Evolutionary conservation across 1,284 basidiomycete species (phyloP).

Genomic region (Pseudozyma thailandica): DNA sequence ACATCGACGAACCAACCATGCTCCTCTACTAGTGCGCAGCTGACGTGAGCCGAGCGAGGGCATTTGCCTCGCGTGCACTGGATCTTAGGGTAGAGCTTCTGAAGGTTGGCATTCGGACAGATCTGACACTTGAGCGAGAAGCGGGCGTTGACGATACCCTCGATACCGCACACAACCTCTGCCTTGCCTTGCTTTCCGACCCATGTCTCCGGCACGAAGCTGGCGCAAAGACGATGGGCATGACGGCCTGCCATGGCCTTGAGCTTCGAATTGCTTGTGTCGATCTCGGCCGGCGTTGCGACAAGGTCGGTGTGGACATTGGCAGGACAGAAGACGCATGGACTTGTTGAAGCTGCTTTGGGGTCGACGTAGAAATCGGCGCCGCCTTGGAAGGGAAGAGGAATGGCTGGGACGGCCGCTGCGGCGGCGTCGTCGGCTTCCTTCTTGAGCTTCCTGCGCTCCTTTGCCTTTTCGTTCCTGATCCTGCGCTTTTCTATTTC

Average conservation of each 20-base stretch:
- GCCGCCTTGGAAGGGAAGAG: slow-evolving; percentile 34
- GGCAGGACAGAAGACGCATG: slow-evolving; percentile 69
- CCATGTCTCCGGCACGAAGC: slow-evolving; percentile 65
- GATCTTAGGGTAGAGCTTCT: slow-evolving; percentile 85
- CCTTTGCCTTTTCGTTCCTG: slow-evolving; percentile 42
- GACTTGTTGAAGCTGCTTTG: slow-evolving; percentile 20
- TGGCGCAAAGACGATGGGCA: slow-evolving; percentile 66
- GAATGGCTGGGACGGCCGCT: slow-evolving; percentile 14
- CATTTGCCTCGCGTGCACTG: slow-evolving; percentile 95
- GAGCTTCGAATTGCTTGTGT: slow-evolving; percentile 28
- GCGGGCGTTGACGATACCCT: slow-evolving; percentile 56
- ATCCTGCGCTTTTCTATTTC: slow-evolving; percentile 39
- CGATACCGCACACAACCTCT: slow-evolving; percentile 57
- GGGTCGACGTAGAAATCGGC: slow-evolving; percentile 40
- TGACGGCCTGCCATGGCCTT: slow-evolving; percentile 31
- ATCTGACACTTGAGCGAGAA: slow-evolving; percentile 78
- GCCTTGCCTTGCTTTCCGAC: slow-evolving; percentile 46
- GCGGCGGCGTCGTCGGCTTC: slow-evolving; percentile 27
- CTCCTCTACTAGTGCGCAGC: slow-evolving; percentile 75
- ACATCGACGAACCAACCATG: slow-evolving; percentile 65
- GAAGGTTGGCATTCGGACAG: slow-evolving; percentile 77
- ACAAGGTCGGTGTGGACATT: slow-evolving; percentile 50
- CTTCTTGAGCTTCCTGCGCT: slow-evolving; percentile 38
- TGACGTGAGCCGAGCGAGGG: slow-evolving; percentile 89
- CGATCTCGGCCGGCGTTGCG: slow-evolving; percentile 33